Evolutionary conservation across 257 asterid genomes (phyloP).

Genomic region (Solanum pinnatisectum): DNA sequence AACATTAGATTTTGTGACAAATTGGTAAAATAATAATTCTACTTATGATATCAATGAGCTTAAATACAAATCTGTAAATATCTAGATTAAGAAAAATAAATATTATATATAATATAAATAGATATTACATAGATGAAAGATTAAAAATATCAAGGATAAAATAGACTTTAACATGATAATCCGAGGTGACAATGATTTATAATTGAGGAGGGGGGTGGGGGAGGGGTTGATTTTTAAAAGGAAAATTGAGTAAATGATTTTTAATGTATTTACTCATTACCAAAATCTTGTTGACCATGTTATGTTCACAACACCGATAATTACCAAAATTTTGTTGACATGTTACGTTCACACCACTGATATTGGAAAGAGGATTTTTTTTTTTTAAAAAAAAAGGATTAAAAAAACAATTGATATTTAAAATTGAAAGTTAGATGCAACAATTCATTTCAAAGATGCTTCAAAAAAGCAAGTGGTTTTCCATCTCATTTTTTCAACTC

Average conservation of each 20-base stretch:
- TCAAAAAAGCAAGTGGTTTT: not conserved
- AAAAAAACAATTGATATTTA: not conserved
- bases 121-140: not conserved
- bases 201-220: not conserved
- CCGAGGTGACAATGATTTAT: not conserved
- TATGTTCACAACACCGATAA: not conserved
- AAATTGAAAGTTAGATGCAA: not conserved
- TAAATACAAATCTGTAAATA: too few relatives aligned
- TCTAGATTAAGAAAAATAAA: too few relatives aligned
- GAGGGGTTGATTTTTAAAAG: not conserved
- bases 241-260: too few relatives aligned
- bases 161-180: too few relatives aligned
- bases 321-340: not conserved
- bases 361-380: not conserved
- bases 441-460: not conserved
- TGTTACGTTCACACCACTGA: not conserved
- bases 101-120: too few relatives aligned
- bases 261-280: not conserved
- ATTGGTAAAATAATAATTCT: not conserved
- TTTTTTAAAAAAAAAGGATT: not conserved
- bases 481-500: not conserved
- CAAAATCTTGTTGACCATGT: not conserved
- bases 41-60: not conserved
- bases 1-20: not conserved
- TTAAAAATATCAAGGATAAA: not conserved